phyloP scores from a whole-genome alignment of 2,329 filamentous ascomycete genomes.

The Botrytis sinoallii region DNA sequence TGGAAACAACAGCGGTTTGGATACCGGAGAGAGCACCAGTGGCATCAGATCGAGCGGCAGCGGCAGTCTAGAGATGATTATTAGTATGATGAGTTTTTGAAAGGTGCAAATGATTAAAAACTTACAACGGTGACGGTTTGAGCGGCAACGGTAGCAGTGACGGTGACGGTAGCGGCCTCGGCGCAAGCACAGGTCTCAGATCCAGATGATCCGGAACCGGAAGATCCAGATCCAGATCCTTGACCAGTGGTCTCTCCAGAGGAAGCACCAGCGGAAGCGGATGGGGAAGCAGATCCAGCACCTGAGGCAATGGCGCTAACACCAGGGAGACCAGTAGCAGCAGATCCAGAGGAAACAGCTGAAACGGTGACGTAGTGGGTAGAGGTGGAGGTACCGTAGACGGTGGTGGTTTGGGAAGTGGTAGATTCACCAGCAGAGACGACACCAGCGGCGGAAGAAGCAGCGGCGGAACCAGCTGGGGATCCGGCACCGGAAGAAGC shows the following conservation, averaged over 20 bases:
- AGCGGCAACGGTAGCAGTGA: slow-evolving; percentile 31
- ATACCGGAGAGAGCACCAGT: slow-evolving; percentile 16
- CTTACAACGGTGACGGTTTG: slow-evolving; percentile 35
- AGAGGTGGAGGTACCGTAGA: slow-evolving; percentile 26
- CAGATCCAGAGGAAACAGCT: not conserved
- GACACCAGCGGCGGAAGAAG: not conserved
- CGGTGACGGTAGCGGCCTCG: slow-evolving; percentile 31
- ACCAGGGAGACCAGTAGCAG: slow-evolving; percentile 17
- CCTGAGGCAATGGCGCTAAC: slow-evolving; percentile 5
- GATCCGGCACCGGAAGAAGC: not conserved
- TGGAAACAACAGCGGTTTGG: not conserved
- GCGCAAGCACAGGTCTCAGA: slow-evolving; percentile 17
- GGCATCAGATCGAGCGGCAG: slow-evolving; percentile 11
- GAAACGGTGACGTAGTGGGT: slow-evolving; percentile 30
- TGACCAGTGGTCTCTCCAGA: not conserved
- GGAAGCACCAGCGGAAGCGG: not conserved
- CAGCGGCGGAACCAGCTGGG: slow-evolving; percentile 5
- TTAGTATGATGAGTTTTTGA: slow-evolving; percentile 10
- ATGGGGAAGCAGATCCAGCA: slow-evolving; percentile 14
- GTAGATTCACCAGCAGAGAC: not conserved
- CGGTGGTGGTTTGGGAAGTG: slow-evolving; percentile 23
- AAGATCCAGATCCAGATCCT: not conserved
- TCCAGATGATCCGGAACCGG: slow-evolving; percentile 16
- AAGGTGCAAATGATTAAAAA: not conserved
- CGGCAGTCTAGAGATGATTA: slow-evolving; percentile 22